Evolutionary conservation across 345 rosid species (phyloP).

Genomic region (Salix exigua): DNA sequence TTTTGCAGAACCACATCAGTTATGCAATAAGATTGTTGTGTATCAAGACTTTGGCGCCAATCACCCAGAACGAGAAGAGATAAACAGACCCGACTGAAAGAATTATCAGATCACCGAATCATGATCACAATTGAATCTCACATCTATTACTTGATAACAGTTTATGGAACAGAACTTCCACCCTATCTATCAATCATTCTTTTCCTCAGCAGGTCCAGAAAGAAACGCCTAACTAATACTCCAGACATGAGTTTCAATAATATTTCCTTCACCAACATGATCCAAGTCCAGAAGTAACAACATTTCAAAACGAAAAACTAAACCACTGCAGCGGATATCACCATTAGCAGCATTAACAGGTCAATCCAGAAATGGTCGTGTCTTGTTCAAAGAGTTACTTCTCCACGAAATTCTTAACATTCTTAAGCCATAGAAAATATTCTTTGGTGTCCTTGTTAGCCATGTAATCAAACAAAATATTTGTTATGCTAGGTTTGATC

Average conservation of each 20-base stretch:
- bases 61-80: background rate
- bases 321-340: background rate
- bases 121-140: background rate
- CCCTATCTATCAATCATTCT: background rate
- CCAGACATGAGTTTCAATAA: background rate
- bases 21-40: background rate
- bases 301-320: background rate
- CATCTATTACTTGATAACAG: background rate
- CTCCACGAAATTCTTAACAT: conserved; percentile 47
- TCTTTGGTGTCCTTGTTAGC: conserved; percentile 55
- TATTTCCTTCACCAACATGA: background rate
- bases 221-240: background rate
- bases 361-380: background rate
- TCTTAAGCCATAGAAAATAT: conserved; percentile 54
- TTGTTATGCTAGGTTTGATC: conserved; percentile 41
- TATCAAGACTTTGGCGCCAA: background rate
- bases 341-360: background rate
- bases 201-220: background rate
- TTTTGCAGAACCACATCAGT: background rate
- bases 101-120: background rate
- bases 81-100: background rate
- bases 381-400: conserved; percentile 14
- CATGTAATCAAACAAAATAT: conserved; percentile 46
- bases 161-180: background rate
- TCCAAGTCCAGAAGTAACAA: background rate